Evolutionary conservation across 2,329 filamentous ascomycete species (phyloP), one percentile per base, ranked within the genome.

Genomic region (Exophiala sideris): DNA sequence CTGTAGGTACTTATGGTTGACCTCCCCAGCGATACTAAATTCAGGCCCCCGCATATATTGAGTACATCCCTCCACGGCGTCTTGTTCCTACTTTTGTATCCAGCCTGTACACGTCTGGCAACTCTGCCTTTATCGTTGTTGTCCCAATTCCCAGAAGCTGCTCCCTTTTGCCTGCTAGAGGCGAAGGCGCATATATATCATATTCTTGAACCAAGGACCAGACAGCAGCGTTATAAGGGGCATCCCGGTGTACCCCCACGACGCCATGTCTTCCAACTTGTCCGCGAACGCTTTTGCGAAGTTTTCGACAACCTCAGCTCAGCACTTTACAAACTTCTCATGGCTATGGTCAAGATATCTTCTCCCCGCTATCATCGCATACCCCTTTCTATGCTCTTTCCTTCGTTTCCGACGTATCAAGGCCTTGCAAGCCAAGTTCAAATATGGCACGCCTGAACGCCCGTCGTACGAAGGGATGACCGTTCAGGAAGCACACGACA

Each of bases 401-500:
- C 48, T 62, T 10, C 56, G 60, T 11, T 61, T 59, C 38, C 60
- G 54, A 8, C 58, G 58, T 12, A 33, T 61, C n/a, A 59, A 56
- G 40, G 20, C 46, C 12, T 24, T 62, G 9, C 58, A 61, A 40
- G 56, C 53, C 18, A 59, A 56, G 40, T 59, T 48, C 51, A 58
- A 59, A 32, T 61, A 61, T 49, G 58, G 58, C 11, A 58, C 56
- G 2, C 52, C 46, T 14, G 50, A 50, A 50, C 42, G 50, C 10
- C 60, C 60, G 3, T 53, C 52, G 11, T 57, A 68, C 12, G 57
- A 57, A 45, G 57, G 68, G 4, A 83, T 83, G 80, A 82, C 79
- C 1, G 73, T 75, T 32, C 68, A 76, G 21, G 61, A 62, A 32
- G 62, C 62, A 6, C 54, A 62, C 35, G 59, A 62, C 29, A 63